Evolutionary conservation across 2,329 filamentous ascomycete genomes (phyloP).

Genomic region (Diaporthe sp.): DNA sequence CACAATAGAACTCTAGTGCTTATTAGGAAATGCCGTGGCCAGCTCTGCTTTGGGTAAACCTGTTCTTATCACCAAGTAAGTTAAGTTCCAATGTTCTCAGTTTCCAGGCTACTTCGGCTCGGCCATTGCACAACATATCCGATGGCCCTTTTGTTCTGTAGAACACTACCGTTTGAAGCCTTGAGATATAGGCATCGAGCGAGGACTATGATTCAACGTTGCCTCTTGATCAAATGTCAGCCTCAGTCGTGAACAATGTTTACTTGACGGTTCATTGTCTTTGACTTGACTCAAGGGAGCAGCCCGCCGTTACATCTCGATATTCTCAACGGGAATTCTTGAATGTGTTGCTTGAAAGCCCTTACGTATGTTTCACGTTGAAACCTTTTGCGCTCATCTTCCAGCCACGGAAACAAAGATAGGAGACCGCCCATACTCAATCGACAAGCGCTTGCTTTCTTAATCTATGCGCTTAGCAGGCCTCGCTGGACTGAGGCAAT

Average conservation of each 20-base stretch:
- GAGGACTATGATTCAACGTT: no score
- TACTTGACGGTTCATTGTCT: neutral
- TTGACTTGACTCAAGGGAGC: neutral
- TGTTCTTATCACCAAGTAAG: neutral
- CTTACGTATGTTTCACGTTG: neutral
- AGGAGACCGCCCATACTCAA: no score
- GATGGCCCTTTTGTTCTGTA: neutral
- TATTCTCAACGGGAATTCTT: neutral
- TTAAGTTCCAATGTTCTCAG: neutral
- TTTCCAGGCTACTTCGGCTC: neutral
- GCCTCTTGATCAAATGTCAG: neutral
- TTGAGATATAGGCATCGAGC: neutral
- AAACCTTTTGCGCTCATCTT: neutral
- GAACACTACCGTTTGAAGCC: no score
- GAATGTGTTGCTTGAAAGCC: neutral
- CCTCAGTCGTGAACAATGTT: neutral
- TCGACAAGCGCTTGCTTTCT: neutral
- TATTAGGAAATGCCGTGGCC: no score
- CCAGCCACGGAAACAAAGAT: neutral
- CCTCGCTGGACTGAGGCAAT: neutral
- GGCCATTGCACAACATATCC: neutral
- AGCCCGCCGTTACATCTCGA: neutral
- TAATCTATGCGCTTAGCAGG: no score
- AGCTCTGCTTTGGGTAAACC: neutral
- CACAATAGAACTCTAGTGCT: neutral